Evolutionary conservation across 208 protist species (phyloP).

Genomic region (Wallacemonas sp.): DNA sequence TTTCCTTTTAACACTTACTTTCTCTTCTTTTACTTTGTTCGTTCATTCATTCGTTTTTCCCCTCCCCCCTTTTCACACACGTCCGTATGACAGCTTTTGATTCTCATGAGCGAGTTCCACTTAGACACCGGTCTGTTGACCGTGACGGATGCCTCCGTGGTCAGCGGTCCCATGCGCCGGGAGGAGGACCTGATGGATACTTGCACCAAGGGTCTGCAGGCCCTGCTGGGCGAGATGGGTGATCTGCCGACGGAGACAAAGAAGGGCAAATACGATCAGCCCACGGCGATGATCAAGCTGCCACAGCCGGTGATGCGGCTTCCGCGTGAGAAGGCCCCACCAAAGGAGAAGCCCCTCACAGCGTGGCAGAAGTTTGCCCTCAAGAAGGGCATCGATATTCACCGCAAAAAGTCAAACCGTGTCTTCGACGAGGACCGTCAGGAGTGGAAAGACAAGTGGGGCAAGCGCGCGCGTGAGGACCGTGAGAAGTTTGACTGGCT

Average conservation of each 20-base stretch:
- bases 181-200: constrained; percentile 78
- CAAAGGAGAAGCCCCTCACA: constrained; percentile 85
- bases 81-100: not conserved
- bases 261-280: constrained; percentile 81
- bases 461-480: constrained; percentile 90
- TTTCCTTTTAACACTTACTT: too few species aligned
- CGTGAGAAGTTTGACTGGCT: constrained; percentile 91
- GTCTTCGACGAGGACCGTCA: constrained; percentile 90
- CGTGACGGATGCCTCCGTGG: constrained; percentile 73
- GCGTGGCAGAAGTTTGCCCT: constrained; percentile 93
- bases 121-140: constrained; percentile 80
- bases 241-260: constrained; percentile 70
- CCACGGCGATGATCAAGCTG: constrained; percentile 66
- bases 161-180: constrained; percentile 78
- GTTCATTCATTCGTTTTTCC: constrained; percentile 2
- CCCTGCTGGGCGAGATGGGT: constrained; percentile 67
- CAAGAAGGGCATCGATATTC: constrained; percentile 92
- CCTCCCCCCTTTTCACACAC: not conserved
- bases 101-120: constrained; percentile 70
- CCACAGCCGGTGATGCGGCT: constrained; percentile 85
- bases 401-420: constrained; percentile 87
- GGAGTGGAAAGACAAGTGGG: constrained; percentile 93
- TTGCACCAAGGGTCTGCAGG: constrained; percentile 63
- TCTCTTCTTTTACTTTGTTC: constrained; percentile 13
- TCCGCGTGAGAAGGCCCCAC: constrained; percentile 91